phyloP scores from a whole-genome alignment of 805 yeast genomes.

The Dipodascus geniculatus region DNA sequence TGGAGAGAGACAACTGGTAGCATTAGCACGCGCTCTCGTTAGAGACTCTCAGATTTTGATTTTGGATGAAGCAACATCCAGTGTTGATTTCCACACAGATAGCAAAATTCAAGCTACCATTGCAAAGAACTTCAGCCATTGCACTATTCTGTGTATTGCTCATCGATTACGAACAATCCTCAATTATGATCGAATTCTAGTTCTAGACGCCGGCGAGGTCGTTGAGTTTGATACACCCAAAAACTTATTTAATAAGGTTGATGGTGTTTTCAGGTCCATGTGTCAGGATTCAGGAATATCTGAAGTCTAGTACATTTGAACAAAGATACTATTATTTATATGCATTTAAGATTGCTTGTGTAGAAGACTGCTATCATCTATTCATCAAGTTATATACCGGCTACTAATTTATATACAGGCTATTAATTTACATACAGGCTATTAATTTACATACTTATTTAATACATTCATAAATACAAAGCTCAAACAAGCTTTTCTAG shows the following conservation, averaged over 20 bases:
- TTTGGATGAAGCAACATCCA: conserved; percentile 68
- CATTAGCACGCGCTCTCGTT: conserved; percentile 61
- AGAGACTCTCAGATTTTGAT: conserved; percentile 50
- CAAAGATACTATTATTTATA: too few relatives aligned
- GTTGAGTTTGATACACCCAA: conserved; percentile 45
- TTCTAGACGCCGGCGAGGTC: conserved; percentile 45
- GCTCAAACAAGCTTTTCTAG: too few relatives aligned
- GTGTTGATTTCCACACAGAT: conserved; percentile 68
- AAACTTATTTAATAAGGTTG: conserved; percentile 29
- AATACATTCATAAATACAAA: too few relatives aligned
- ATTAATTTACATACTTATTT: too few relatives aligned
- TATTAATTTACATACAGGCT: too few relatives aligned
- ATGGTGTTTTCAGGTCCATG: conserved; percentile 38
- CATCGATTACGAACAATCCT: conserved; percentile 56
- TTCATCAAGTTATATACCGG: too few relatives aligned
- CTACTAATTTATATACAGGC: too few relatives aligned
- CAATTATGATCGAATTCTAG: conserved; percentile 46
- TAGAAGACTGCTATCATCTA: too few relatives aligned
- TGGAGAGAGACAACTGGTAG: conserved; percentile 63
- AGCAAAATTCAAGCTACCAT: conserved; percentile 52
- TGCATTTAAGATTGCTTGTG: too few relatives aligned
- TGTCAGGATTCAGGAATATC: conserved; percentile 36
- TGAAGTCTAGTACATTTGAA: conserved; percentile 31
- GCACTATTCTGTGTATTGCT: conserved; percentile 65
- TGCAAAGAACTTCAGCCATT: conserved; percentile 41